phyloP scores from a whole-genome alignment of 192 early-diverging fungal species.

The Backusella westeae region DNA sequence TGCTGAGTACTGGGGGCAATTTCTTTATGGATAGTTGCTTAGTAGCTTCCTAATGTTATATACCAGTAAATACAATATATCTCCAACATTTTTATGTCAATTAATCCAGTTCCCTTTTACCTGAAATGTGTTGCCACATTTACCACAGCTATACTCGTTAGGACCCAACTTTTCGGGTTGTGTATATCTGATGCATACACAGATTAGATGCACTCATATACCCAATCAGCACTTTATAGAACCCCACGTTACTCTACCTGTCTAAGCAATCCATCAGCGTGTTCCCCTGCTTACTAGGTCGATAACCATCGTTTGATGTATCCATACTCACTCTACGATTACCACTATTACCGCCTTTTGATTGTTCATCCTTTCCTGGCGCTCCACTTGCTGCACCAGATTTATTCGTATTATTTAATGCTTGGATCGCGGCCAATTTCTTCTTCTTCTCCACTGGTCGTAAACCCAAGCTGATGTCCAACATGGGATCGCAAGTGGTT shows the following conservation, averaged over 20 bases:
- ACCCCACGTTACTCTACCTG: slow-evolving; percentile 37
- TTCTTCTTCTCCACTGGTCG: slow-evolving; percentile 40
- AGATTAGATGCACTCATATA: background rate
- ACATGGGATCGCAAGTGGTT: slow-evolving; percentile 80
- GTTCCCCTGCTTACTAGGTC: slow-evolving; percentile 24
- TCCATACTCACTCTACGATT: slow-evolving; percentile 2
- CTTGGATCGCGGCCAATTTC: slow-evolving; percentile 2
- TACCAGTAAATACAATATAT: background rate
- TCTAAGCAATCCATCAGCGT: slow-evolving; percentile 67
- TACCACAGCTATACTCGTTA: slow-evolving; percentile 66
- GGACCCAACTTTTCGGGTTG: slow-evolving; percentile 73
- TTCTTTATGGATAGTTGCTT: slow-evolving; percentile 88
- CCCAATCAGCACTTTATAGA: background rate
- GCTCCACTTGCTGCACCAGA: background rate
- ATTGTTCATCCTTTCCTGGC: background rate
- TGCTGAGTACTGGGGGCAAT: slow-evolving; percentile 84
- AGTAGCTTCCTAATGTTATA: slow-evolving; percentile 56
- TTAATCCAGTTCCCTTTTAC: slow-evolving; percentile 1
- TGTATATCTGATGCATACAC: slow-evolving; percentile 49
- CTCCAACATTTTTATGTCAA: background rate
- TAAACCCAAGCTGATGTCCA: slow-evolving; percentile 90
- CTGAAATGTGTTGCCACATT: slow-evolving; percentile 55
- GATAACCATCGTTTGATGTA: background rate
- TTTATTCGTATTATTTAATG: background rate
- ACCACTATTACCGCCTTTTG: background rate